phyloP scores from a whole-genome alignment of 73 alveolate genomes.

The Paramecium biaurelia region DNA sequence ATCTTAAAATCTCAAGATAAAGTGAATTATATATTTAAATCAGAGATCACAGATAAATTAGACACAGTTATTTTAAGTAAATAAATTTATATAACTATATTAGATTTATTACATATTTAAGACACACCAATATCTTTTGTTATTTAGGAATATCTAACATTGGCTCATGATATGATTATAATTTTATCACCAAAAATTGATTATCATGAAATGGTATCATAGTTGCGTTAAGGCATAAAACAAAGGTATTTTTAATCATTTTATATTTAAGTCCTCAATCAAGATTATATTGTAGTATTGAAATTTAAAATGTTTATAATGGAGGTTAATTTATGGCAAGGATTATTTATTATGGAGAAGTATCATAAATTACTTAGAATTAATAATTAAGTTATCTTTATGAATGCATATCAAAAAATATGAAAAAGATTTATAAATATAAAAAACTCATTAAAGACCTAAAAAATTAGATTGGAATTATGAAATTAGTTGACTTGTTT shows the following conservation, averaged over 20 bases:
- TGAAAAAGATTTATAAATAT: neutral
- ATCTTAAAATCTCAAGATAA: neutral
- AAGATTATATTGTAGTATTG: neutral
- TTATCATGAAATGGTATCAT: neutral
- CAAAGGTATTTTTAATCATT: neutral
- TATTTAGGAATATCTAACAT: neutral
- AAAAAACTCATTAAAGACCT: neutral
- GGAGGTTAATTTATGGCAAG: neutral
- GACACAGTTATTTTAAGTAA: conserved; percentile 22
- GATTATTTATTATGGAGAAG: conserved; percentile 36
- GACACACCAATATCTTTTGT: neutral
- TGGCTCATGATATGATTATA: conserved; percentile 24
- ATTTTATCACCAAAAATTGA: neutral
- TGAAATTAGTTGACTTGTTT: conserved; percentile 16
- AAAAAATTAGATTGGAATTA: neutral
- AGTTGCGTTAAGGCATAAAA: neutral
- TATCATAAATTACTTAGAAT: conserved; percentile 34
- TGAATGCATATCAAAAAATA: neutral
- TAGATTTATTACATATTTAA: neutral
- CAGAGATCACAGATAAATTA: neutral
- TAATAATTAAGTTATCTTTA: conserved; percentile 10
- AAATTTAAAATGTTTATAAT: neutral
- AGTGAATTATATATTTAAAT: neutral
- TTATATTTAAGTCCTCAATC: neutral
- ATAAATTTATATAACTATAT: neutral